phyloP scores from a whole-genome alignment of 371 early-diverging fungal species.

The Mucor velutinosus region DNA sequence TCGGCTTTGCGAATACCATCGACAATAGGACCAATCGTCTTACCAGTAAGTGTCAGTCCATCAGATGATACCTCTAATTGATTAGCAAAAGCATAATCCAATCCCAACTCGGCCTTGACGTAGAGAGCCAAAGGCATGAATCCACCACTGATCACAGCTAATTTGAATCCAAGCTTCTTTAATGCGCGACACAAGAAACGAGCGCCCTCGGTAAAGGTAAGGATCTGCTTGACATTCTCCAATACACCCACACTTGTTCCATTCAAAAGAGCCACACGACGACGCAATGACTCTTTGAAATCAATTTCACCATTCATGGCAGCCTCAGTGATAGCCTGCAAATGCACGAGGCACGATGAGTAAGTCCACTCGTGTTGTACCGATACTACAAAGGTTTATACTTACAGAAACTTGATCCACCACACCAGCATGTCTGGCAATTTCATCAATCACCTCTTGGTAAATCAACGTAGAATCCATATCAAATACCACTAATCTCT shows the following conservation, averaged over 20 bases:
- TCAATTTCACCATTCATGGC: conserved; percentile 97
- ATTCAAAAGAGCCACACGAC: conserved; percentile 85
- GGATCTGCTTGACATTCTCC: conserved; percentile 70
- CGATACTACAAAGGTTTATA: not conserved
- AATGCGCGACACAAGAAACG: conserved; percentile 83
- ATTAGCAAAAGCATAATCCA: conserved; percentile 98
- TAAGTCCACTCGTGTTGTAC: not conserved
- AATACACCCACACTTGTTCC: conserved; percentile 85
- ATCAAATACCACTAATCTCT: conserved; percentile 96
- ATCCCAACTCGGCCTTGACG: conserved; percentile 85
- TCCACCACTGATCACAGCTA: conserved; percentile 96
- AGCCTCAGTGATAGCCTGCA: conserved; percentile 87
- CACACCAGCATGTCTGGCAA: conserved; percentile 90
- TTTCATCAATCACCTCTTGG: conserved; percentile 98
- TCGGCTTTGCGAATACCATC: conserved; percentile 94
- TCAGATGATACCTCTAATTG: conserved; percentile 86
- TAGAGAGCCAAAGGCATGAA: conserved; percentile 91
- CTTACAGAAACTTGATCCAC: conserved; percentile 89
- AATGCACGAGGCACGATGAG: not conserved
- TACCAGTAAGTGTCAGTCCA: conserved; percentile 82
- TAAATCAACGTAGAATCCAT: conserved; percentile 98
- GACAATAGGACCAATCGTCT: conserved; percentile 86
- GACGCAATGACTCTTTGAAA: conserved; percentile 88
- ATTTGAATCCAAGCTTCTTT: conserved; percentile 89
- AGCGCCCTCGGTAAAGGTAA: conserved; percentile 94